A percentile compares a stretch with the other conserved stretches of the same genome.
These are phyloP conservation scores for Trichoderma sp. DNA, from an alignment of 2,329 filamentous ascomycete genomes.

Conservation along the genomic window DNA sequence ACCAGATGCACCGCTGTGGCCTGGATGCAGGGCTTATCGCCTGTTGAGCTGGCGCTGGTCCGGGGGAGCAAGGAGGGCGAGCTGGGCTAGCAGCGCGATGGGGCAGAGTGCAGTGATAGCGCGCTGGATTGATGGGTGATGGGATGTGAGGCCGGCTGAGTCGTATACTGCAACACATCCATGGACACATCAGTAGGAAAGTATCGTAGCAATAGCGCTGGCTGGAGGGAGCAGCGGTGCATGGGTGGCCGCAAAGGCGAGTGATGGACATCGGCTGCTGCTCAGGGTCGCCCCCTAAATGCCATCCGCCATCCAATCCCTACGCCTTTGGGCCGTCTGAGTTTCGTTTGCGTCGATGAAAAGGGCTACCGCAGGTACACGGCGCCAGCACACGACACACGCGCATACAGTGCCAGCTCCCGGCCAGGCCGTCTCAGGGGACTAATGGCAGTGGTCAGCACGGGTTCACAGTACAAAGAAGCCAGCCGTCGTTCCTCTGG, in stretches of 20 bases:
- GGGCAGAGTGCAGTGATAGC: not conserved
- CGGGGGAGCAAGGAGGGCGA: conserved; percentile 17
- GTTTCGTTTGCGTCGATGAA: conserved; percentile 18
- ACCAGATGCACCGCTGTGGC: conserved; percentile 20
- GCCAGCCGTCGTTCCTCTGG: not conserved
- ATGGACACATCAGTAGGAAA: not conserved
- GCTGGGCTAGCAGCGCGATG: not conserved
- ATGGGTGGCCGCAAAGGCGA: not conserved
- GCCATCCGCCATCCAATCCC: not conserved
- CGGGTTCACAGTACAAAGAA: not conserved
- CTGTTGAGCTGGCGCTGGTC: conserved; percentile 21
- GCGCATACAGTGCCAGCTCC: conserved; percentile 21
- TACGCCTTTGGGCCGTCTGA: not conserved
- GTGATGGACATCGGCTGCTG: conserved; percentile 6
- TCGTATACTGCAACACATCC: not conserved
- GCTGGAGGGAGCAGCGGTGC: not conserved
- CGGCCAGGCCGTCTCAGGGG: conserved; percentile 18
- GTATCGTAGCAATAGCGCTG: not conserved
- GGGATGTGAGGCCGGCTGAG: not conserved
- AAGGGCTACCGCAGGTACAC: conserved; percentile 10
- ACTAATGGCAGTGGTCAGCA: not conserved
- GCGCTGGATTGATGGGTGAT: not conserved
- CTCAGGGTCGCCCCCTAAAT: conserved; percentile 17
- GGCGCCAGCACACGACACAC: conserved; percentile 18
- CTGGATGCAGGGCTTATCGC: conserved; percentile 27